Base-by-base conservation (phyloP, 2,329 filamentous ascomycete species). In the Ophiostoma piceae region DNA sequence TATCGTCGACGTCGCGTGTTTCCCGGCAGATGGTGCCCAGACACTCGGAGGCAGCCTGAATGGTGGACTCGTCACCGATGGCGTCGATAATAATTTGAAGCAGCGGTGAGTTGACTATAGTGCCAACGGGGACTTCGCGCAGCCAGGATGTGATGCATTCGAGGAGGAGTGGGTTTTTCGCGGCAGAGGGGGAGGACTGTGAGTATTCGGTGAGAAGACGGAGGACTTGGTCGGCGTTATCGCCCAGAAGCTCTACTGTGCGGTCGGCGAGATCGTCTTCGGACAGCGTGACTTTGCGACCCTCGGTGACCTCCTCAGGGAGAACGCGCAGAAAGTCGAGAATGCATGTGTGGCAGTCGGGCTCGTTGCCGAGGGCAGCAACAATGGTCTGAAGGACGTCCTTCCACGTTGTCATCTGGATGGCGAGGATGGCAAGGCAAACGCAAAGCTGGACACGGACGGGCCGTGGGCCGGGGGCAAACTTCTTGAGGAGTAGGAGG, bases 121-220 rank as follows among this genome's bases (percentile, higher is more conserved):
- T 89, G 73, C 85, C 85, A 66, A 96, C 87, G 0, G 94, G 92
- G 7, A 99, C 92, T 80, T 99, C 95, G 75, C 93, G 88, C 74
- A 98, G 86, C 95, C 95, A 99, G 2, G 95, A 97, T 41, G 93
- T 96, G 75, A 98, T 93, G 78, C 95, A 98, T 76, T 97, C 92
- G 78, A 98, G 88, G 66, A 99, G 85, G 76, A 94, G 91, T 2
- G 94, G 94, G 76, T 97, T 97, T 73, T 89, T 90, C 9, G 92
- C 87, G 32, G 94, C 67, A 26, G 54, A n/a, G 93, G 22, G 70
- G 65, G 29, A 70, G 71, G 94, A 96, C 77, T 95, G 92, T 8
- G 94, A 88, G 78, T 98, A 99, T 79, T 92, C 92, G 71, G 92
- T 91, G 74, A 99, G 85, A 73, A 99, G 86, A 76, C 89, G 87